phyloP scores from a whole-genome alignment of 2,329 filamentous ascomycete species.

The Harringtonia lauricola region DNA sequence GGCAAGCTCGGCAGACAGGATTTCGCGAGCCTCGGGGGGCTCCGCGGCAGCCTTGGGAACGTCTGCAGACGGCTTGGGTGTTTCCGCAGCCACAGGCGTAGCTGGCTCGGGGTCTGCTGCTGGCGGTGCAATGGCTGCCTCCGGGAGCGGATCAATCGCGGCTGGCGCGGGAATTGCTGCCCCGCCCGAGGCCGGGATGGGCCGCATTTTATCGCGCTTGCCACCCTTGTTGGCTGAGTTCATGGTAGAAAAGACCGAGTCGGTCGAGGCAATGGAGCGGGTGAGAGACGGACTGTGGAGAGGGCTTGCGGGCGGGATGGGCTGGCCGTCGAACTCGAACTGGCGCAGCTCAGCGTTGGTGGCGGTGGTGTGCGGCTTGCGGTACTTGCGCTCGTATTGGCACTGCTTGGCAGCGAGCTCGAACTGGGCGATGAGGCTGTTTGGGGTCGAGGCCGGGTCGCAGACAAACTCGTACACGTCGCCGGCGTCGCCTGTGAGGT shows the following conservation, averaged over 20 bases:
- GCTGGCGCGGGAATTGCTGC: conserved; percentile 16
- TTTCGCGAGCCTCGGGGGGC: conserved; percentile 59
- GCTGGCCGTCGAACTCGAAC: conserved; percentile 65
- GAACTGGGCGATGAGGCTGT: conserved; percentile 68
- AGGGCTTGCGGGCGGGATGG: conserved; percentile 54
- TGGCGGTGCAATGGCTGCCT: no score
- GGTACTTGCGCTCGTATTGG: conserved; percentile 95
- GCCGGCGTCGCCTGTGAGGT: conserved; percentile 83
- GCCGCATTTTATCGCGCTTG: conserved; percentile 23
- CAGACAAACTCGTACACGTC: conserved; percentile 99
- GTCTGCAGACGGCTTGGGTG: conserved; percentile 9
- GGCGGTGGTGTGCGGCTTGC: conserved; percentile 67
- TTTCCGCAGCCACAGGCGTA: neutral
- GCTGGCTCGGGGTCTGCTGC: neutral
- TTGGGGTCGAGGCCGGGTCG: conserved; percentile 37
- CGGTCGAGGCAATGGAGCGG: conserved; percentile 44
- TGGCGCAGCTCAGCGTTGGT: conserved; percentile 70
- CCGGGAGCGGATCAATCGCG: no score
- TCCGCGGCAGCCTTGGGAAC: conserved; percentile 47
- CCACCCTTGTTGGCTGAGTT: conserved; percentile 33
- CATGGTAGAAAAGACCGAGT: conserved; percentile 42
- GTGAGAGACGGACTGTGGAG: conserved; percentile 46
- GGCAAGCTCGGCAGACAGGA: conserved; percentile 62
- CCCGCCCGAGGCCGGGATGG: conserved; percentile 14
- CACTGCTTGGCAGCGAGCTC: conserved; percentile 78